Base-by-base conservation (phyloP, 305 asterid genomes). In the Fraxinus sp. region DNA sequence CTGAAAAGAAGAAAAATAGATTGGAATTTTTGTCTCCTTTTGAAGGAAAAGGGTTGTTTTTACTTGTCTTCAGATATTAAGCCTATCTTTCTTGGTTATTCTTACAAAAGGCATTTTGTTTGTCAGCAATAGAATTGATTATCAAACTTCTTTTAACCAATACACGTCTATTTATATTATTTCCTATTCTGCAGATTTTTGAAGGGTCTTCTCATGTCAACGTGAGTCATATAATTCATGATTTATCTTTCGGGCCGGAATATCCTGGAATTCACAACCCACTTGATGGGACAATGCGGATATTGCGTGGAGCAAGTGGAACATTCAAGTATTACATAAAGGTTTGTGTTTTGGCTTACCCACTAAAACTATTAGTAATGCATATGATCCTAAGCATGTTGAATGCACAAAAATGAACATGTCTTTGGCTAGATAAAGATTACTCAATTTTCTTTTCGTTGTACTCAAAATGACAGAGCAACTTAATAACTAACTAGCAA, bases 241-340 rank as follows among this genome's bases (percentile, higher is more conserved):
- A 95, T 89, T 87, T 96, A 82, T 95, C 98, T 30, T 95, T 96
- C 89, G 99, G 99, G 82, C 98, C 98, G 78, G 89, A 92, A 87
- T 96, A 96, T 89, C 99, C 99, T 72, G 98, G 99, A 77, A 88
- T 93, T 81, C 98, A 95, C 87, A 96, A 96, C 84, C 99, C 99
- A 80, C 98, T 96, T 79, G 99, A 96, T 88, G 98, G 88, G 90
- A 95, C 97, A 8, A 70, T 49, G 77, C 90, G 99, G 79, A 95
- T 91, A 82, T 89, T 96, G 92, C 98, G 80, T 76, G 97, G 87
- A 79, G 82, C 97, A 49, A 95, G 98, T 86, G 98, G 99, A 86
- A 93, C 99, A 83, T 96, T 96, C 92, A 96, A 96, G 90, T 96
- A 96, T 86, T 96, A 96, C 88, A 95, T 96, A 84, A 96, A 96